Evolutionary conservation across 441 rosid genomes (phyloP), one percentile per base, ranked within the genome.

Genomic region (Sinapis alba): DNA sequence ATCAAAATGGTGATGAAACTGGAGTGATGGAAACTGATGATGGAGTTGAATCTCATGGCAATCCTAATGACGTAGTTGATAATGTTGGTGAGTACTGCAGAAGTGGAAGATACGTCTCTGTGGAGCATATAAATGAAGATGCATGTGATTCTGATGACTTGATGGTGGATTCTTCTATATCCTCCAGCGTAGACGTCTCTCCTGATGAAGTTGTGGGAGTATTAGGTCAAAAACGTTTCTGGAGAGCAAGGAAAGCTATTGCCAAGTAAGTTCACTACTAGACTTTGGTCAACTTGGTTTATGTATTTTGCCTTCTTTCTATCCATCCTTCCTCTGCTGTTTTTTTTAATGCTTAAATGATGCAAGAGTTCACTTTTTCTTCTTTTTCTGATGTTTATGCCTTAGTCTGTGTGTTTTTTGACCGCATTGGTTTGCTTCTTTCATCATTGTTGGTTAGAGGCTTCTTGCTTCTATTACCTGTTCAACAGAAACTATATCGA

Each of bases 201-300:
- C 98, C 98, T 12, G 97, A 91, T 79, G 94, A 91, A n/a, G 87
- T 93, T 32, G 96, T 90, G 41, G 97, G 86, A 75, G 68, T 84
- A 69, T 84, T 93, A 78, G 98, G 98, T 80, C 97, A 87, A 75
- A 90, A 87, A 75, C 92, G 73, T 82, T 93, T 93, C 78, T 93
- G 93, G 97, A 93, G 88, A 81, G 98, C 98, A n/a, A 87, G 98
- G 80, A 88, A 80, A 81, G 86, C 84, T 7, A 90, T 93, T 83
- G 86, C 74, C 88, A 87, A 87, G 98, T 93, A 93, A 90, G 98
- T 78, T 51, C 6, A n/a, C n/a, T 5, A 45, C 53, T 18, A 36
- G 41, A 34, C 10, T 13, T 47, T 15, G n/a, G n/a, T n/a, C n/a
- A n/a, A 21, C 27, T 10, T 62, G 43, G 62, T 62, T 24, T 26